Evolutionary conservation across 805 yeast species (phyloP).

Genomic region (Candida glaebosa): DNA sequence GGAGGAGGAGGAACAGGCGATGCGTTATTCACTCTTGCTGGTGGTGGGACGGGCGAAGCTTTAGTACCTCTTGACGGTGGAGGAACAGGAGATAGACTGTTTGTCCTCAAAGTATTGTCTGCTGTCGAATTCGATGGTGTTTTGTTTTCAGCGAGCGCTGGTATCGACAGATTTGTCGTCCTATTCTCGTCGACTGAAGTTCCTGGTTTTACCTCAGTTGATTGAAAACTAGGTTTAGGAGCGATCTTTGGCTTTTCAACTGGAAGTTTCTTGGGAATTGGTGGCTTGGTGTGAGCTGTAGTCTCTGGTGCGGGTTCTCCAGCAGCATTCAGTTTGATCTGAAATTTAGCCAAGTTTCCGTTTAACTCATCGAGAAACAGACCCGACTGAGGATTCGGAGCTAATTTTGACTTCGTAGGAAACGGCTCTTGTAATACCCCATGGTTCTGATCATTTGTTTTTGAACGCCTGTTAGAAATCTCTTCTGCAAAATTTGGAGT

Average conservation of each 20-base stretch:
- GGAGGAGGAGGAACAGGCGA: slow-evolving; percentile 27
- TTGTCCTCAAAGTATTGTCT: slow-evolving; percentile 5
- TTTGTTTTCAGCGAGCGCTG: slow-evolving; percentile 7
- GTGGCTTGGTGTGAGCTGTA: neutral
- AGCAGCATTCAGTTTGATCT: neutral
- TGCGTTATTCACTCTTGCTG: slow-evolving; percentile 4
- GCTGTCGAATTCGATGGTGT: slow-evolving; percentile 10
- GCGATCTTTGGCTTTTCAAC: slow-evolving; percentile 11
- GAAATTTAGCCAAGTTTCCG: slow-evolving; percentile 6
- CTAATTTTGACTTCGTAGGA: neutral
- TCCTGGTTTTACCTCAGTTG: too few species aligned
- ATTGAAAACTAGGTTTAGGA: slow-evolving; percentile 10
- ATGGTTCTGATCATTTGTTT: slow-evolving; percentile 9
- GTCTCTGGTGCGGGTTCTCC: neutral
- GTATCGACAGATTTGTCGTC: slow-evolving; percentile 5
- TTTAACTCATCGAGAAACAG: slow-evolving; percentile 7
- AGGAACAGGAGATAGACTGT: slow-evolving; percentile 4
- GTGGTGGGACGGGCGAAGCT: slow-evolving; percentile 10
- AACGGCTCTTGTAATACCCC: slow-evolving; percentile 2
- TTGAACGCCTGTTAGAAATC: slow-evolving; percentile 14
- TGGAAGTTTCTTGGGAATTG: slow-evolving; percentile 4
- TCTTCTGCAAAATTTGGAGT: slow-evolving; percentile 13
- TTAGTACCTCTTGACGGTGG: slow-evolving; percentile 5
- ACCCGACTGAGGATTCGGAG: neutral
- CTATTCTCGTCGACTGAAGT: slow-evolving; percentile 6